Percentiles rank a stretch among this genome's conserved stretches.
These are phyloP conservation scores for Lophiostoma macrostomum DNA, from an alignment of 495 filamentous ascomycete species.

Conservation along the genomic window DNA sequence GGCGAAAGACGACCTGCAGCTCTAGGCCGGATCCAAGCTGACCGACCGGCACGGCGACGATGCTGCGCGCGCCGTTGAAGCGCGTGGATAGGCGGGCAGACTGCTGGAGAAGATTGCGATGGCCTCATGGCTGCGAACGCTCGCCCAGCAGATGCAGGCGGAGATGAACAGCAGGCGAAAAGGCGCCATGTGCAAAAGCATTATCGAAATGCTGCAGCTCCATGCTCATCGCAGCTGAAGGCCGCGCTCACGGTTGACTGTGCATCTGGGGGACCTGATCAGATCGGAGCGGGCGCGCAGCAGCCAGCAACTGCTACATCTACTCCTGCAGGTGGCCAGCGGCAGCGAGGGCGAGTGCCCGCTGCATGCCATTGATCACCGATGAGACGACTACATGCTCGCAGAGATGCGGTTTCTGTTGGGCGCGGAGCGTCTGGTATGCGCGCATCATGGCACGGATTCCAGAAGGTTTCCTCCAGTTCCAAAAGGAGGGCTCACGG, in stretches of 20 bases:
- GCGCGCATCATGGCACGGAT: slow-evolving; percentile 5
- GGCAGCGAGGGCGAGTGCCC: background rate
- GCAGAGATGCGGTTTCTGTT: slow-evolving; percentile 12
- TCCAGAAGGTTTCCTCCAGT: slow-evolving; percentile 29
- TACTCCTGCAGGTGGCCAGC: slow-evolving; percentile 3
- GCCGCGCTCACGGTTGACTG: slow-evolving; percentile 7
- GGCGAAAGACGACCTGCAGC: slow-evolving; percentile 28
- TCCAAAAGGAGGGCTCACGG: slow-evolving; percentile 21
- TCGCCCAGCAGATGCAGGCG: slow-evolving; percentile 10
- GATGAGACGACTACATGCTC: background rate
- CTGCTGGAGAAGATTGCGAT: slow-evolving; percentile 22
- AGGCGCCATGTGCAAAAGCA: slow-evolving; percentile 21
- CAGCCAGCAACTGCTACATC: no score
- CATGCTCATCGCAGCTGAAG: slow-evolving; percentile 23
- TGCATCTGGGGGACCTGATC: slow-evolving; percentile 1
- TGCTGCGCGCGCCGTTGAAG: slow-evolving; percentile 19
- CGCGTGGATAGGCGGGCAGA: slow-evolving; percentile 29
- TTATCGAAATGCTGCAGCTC: background rate
- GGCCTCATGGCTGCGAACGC: slow-evolving; percentile 4
- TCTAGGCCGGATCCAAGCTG: slow-evolving; percentile 31
- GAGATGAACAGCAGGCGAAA: slow-evolving; percentile 23
- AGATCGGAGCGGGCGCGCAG: background rate
- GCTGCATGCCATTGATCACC: slow-evolving; percentile 16
- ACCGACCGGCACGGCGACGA: slow-evolving; percentile 29
- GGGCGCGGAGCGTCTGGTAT: slow-evolving; percentile 11